Evolutionary conservation across 2,329 filamentous ascomycete species (phyloP).

Genomic region (Hypomyces rosellus): DNA sequence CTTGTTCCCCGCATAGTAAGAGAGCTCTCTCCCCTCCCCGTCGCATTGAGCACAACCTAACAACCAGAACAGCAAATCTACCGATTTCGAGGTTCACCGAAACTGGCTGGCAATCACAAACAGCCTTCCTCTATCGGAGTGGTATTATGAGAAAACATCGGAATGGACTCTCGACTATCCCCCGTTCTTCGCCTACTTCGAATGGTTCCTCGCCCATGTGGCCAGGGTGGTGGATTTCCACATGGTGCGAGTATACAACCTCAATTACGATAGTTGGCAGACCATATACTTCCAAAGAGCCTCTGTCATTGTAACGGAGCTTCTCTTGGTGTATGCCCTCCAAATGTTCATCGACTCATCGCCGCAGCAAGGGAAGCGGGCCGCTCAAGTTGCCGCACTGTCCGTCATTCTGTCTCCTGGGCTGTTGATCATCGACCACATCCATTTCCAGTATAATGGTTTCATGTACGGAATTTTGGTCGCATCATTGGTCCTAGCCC

Average conservation of each 20-base stretch:
- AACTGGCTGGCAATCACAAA: constrained; percentile 98
- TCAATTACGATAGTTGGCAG: constrained; percentile 86
- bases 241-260: constrained; percentile 75
- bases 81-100: constrained; percentile 96
- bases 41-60: background rate
- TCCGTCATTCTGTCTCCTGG: constrained; percentile 89
- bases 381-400: constrained; percentile 78
- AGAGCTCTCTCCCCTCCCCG: background rate
- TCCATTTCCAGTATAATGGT: constrained; percentile 98
- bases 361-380: constrained; percentile 57
- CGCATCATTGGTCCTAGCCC: constrained; percentile 76
- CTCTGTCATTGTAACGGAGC: constrained; percentile 81
- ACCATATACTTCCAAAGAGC: constrained; percentile 87
- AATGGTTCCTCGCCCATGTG: constrained; percentile 81
- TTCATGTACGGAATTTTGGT: constrained; percentile 90
- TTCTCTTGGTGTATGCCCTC: constrained; percentile 77
- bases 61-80: constrained; percentile 71
- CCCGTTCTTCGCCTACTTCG: constrained; percentile 95
- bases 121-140: constrained; percentile 77
- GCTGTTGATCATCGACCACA: constrained; percentile 93
- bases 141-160: constrained; percentile 96
- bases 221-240: constrained; percentile 70
- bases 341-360: constrained; percentile 73
- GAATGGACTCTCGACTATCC: constrained; percentile 99
- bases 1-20: constrained; percentile 90